phyloP scores from a whole-genome alignment of 306 rosid species.

The Begonia fuchsioides region DNA sequence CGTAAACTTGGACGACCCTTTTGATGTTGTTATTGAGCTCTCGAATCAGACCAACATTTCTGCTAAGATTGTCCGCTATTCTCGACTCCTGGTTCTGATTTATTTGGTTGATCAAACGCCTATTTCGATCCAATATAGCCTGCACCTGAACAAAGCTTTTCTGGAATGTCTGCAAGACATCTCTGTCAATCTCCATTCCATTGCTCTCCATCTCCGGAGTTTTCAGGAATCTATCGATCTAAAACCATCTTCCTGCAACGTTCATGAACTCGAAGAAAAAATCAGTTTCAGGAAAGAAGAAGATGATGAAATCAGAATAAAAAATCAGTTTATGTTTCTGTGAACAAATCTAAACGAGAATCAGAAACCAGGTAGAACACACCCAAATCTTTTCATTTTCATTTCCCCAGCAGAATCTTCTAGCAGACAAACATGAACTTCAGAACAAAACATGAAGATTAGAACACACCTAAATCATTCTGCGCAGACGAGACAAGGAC shows the following conservation, averaged over 20 bases:
- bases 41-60: constrained; percentile 71
- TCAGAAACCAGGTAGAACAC: too few species aligned
- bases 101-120: constrained; percentile 77
- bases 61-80: constrained; percentile 60
- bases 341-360: too few species aligned
- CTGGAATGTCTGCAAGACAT: constrained; percentile 61
- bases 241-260: too few species aligned
- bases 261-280: too few species aligned
- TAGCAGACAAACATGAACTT: constrained; percentile 21
- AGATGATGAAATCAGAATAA: too few species aligned
- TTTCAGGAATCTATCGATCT: too few species aligned
- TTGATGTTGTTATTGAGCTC: constrained; percentile 88
- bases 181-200: constrained; percentile 48
- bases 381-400: too few species aligned
- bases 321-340: too few species aligned
- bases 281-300: too few species aligned
- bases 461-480: neutral
- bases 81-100: constrained; percentile 94
- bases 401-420: too few species aligned
- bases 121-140: constrained; percentile 71
- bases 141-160: constrained; percentile 79
- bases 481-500: constrained; percentile 59
- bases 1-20: constrained; percentile 81
- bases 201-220: constrained; percentile 41
- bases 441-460: constrained; percentile 38